These are phyloP conservation scores for Citrullus mucosospermus DNA, from an alignment of 306 rosid genomes.

Conservation along the genomic window DNA sequence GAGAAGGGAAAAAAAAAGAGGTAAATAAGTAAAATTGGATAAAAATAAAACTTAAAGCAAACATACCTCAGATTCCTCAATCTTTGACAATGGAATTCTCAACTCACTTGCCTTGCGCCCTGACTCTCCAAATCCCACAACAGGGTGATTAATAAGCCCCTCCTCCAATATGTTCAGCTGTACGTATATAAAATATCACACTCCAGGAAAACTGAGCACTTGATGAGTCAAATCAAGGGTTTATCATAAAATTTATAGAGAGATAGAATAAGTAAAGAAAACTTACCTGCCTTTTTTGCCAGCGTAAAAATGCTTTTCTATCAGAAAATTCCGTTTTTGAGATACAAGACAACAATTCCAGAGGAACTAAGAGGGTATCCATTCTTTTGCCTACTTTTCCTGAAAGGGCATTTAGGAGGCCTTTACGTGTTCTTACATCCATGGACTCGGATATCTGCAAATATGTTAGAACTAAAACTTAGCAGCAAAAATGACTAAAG, in stretches of 20 bases:
- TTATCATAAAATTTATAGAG: not conserved
- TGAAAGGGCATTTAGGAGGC: slow-evolving; percentile 81
- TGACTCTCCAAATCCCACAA: slow-evolving; percentile 86
- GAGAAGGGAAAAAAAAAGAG: no score
- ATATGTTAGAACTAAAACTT: slow-evolving; percentile 2
- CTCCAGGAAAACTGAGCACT: slow-evolving; percentile 7
- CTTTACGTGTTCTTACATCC: slow-evolving; percentile 91
- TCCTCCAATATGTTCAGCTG: slow-evolving; percentile 93
- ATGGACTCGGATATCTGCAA: slow-evolving; percentile 76
- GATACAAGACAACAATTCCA: slow-evolving; percentile 81
- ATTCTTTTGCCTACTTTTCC: slow-evolving; percentile 94
- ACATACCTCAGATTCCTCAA: slow-evolving; percentile 92
- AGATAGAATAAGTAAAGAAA: not conserved
- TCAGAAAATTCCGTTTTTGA: slow-evolving; percentile 94
- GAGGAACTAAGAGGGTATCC: slow-evolving; percentile 84
- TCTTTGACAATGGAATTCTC: slow-evolving; percentile 85
- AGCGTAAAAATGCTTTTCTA: slow-evolving; percentile 80
- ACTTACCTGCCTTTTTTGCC: slow-evolving; percentile 99
- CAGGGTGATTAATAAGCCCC: slow-evolving; percentile 87
- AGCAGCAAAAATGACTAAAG: slow-evolving; percentile 3
- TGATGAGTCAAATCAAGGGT: not conserved
- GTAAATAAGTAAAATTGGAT: not conserved
- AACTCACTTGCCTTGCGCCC: slow-evolving; percentile 79
- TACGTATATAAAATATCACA: slow-evolving; percentile 17
- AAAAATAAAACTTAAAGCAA: slow-evolving; percentile 5